phyloP scores from a whole-genome alignment of 805 yeast species.

The Naumovozyma baii region DNA sequence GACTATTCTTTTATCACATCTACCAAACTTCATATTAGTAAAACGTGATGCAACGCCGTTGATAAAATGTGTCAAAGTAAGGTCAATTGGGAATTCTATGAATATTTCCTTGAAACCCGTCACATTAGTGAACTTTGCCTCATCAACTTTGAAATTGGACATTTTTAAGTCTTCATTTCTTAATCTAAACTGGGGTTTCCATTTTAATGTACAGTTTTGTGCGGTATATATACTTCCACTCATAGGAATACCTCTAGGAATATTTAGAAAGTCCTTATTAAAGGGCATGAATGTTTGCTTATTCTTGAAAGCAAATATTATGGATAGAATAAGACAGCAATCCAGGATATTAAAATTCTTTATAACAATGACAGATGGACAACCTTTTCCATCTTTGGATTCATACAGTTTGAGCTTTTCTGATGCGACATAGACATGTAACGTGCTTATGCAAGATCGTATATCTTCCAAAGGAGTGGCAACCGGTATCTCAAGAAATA shows the following conservation, averaged over 20 bases:
- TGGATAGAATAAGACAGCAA: constrained; percentile 15
- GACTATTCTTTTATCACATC: constrained; percentile 4
- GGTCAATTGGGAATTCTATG: constrained; percentile 2
- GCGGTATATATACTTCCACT: constrained; percentile 15
- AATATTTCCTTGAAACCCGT: constrained; percentile 12
- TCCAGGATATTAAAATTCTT: constrained; percentile 16
- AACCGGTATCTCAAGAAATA: constrained; percentile 10
- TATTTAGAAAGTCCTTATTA: constrained; percentile 6
- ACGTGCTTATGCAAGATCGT: constrained; percentile 7
- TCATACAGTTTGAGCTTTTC: constrained; percentile 7
- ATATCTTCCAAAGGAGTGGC: constrained; percentile 2
- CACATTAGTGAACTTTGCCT: constrained; percentile 4
- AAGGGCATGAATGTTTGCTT: constrained; percentile 8
- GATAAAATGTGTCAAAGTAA: constrained; percentile 11
- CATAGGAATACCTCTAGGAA: constrained; percentile 9
- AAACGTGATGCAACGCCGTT: constrained; percentile 9
- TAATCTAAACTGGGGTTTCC: background rate
- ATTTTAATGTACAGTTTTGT: constrained; percentile 4
- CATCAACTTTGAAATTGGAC: constrained; percentile 1
- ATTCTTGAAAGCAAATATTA: constrained; percentile 11
- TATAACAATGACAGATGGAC: constrained; percentile 6
- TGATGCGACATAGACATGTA: constrained; percentile 13
- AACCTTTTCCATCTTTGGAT: background rate
- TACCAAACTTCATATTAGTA: constrained; percentile 14
- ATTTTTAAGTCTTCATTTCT: background rate